phyloP scores from a whole-genome alignment of 768 basidiomycete genomes.

The Clavulina sp. region DNA sequence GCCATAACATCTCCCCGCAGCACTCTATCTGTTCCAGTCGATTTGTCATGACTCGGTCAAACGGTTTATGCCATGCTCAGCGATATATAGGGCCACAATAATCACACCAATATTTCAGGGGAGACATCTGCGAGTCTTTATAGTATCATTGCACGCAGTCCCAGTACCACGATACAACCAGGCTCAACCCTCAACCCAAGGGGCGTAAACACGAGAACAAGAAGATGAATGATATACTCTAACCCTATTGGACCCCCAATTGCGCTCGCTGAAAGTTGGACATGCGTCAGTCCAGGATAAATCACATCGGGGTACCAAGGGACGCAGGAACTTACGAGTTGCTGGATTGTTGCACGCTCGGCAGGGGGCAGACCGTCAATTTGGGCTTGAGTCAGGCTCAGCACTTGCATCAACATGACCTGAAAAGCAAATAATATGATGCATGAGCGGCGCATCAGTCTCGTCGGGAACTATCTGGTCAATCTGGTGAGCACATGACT shows the following conservation, averaged over 20 bases:
- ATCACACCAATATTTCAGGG: no score
- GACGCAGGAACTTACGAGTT: conserved; percentile 35
- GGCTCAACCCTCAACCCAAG: no score
- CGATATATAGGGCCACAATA: no score
- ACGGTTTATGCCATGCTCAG: no score
- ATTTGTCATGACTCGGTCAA: no score
- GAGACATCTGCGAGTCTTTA: no score
- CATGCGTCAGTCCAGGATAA: background rate
- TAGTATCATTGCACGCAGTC: no score
- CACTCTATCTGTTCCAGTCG: no score
- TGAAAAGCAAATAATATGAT: conserved; percentile 17
- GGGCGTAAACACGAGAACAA: no score
- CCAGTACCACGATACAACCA: no score
- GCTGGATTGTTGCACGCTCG: conserved; percentile 64
- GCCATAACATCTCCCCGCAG: no score
- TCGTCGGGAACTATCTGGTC: background rate
- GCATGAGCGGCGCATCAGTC: background rate
- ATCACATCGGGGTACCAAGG: background rate
- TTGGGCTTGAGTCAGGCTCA: conserved; percentile 65
- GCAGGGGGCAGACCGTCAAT: conserved; percentile 62
- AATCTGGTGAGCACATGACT: background rate
- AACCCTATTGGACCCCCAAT: background rate
- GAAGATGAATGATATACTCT: no score
- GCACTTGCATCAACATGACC: conserved; percentile 77
- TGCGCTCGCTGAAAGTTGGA: conserved; percentile 3